Conservation (phyloP, 495 filamentous ascomycete species). For the Tuber brumale region DNA sequence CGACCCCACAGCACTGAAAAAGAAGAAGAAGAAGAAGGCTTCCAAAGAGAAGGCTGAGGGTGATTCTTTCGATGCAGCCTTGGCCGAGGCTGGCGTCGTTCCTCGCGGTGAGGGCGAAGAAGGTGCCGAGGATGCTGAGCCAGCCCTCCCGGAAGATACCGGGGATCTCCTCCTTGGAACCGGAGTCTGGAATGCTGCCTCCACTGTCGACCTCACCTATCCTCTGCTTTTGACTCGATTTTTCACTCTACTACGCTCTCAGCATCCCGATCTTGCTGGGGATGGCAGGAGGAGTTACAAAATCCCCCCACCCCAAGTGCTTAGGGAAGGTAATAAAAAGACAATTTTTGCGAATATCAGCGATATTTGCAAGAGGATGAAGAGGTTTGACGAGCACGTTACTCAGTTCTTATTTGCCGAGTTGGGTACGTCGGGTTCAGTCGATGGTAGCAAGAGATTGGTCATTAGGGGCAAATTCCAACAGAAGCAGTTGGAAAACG, state of each 20-base stretch:
- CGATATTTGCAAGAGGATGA: conserved; percentile 86
- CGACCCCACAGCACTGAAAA: conserved; percentile 29
- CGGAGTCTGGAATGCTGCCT: conserved; percentile 85
- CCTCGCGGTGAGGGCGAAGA: conserved; percentile 49
- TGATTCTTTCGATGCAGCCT: conserved; percentile 72
- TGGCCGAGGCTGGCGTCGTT: conserved; percentile 65
- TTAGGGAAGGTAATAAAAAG: conserved; percentile 99
- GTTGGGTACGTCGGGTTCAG: conserved; percentile 89
- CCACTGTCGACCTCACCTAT: conserved; percentile 70
- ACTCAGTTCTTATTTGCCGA: conserved; percentile 96
- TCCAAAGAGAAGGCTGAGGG: conserved; percentile 55
- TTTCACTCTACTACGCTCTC: conserved; percentile 81
- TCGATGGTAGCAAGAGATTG: conserved; percentile 84
- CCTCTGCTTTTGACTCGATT: conserved; percentile 77
- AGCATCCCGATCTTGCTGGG: conserved; percentile 88
- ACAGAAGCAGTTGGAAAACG: conserved; percentile 96
- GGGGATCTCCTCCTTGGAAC: conserved; percentile 87
- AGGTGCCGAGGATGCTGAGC: conserved; percentile 49
- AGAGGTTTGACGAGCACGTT: conserved; percentile 93
- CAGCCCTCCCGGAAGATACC: conserved; percentile 49
- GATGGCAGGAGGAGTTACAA: conserved; percentile 85
- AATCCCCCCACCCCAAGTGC: conserved; percentile 97
- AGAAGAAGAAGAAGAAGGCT: conserved; percentile 44
- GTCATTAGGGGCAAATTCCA: conserved; percentile 99
- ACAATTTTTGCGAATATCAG: conserved; percentile 98